Base-by-base conservation (phyloP, 805 yeast species). In the Cyberlindnera amylophila region DNA sequence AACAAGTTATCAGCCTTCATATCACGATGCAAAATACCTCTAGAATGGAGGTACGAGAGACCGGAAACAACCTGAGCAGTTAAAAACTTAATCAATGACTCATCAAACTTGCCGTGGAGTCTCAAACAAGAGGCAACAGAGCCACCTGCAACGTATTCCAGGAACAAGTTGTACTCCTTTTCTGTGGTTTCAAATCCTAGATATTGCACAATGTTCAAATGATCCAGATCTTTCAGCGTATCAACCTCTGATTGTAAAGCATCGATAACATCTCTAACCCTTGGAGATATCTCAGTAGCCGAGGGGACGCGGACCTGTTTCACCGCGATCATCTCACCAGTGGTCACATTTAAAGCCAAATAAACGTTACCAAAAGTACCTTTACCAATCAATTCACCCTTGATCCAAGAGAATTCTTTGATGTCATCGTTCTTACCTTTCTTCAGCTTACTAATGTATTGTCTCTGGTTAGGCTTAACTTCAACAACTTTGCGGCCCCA, bases 271-370 rank as follows among this genome's bases (percentile, higher is more conserved):
- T 79, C 89, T 21, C 67, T 62, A 3, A 72, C 66, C 38, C 75
- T 72, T 18, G 71, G 67, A 36, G 70, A 67, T 33, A 63, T 61
- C 13, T 38, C 41, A 6, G 26, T 38, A 27, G 70, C 57, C 41
- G 66, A 62, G 1, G 86, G 81, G 11, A 83, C 82, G 32, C 75
- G 81, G 2, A 91, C 96, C 63, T 93, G 99, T 59, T 93, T 93
- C 2, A 93, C 99, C 0, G 99, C 99, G 68, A 93, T 84, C 96
- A 93, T 89, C 57, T 93, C 99, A 41, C 98, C 98, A 0, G 96
- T 88, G 1, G 98, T 93, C 14, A 89, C 90, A 62, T 93, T 93
- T 57, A 93, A 72, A 1, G 96, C 97, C 42, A 93, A 70, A 58
- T 75, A 91, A 1, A 93, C 99, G 29, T 86, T 82, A 9, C 99